phyloP scores from a whole-genome alignment of 2,329 filamentous ascomycete genomes.

The Bipolaris cookei region DNA sequence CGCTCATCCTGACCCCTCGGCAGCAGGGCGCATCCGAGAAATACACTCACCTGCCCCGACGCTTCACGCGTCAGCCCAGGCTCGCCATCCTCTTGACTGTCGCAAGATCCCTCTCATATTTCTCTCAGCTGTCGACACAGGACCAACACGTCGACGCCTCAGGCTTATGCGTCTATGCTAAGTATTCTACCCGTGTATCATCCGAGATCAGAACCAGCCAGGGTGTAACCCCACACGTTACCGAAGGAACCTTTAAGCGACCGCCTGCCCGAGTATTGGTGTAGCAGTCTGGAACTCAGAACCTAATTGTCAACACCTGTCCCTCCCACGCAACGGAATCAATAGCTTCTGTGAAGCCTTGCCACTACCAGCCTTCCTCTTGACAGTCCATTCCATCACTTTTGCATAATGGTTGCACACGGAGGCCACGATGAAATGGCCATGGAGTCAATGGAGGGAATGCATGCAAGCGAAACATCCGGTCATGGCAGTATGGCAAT shows the following conservation, averaged over 20 bases:
- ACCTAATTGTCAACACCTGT: conserved; percentile 16
- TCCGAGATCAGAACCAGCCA: conserved; percentile 21
- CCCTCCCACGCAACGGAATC: conserved; percentile 1
- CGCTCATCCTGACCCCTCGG: conserved; percentile 1
- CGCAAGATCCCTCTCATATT: conserved; percentile 41
- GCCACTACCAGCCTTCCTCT: not conserved
- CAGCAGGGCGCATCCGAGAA: conserved; percentile 3
- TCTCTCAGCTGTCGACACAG: conserved; percentile 25
- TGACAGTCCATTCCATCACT: conserved; percentile 4
- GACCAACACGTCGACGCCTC: conserved; percentile 15
- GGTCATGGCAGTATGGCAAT: conserved; percentile 55
- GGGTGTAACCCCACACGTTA: conserved; percentile 19
- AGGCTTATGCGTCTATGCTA: conserved; percentile 40
- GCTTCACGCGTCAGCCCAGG: conserved; percentile 42
- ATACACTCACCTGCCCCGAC: conserved; percentile 25
- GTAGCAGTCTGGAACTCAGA: conserved; percentile 43
- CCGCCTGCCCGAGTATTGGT: conserved; percentile 15
- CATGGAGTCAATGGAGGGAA: conserved; percentile 6
- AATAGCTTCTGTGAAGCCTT: conserved; percentile 1
- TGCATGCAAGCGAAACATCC: conserved; percentile 28
- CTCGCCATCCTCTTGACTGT: conserved; percentile 41
- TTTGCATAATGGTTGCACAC: conserved; percentile 42
- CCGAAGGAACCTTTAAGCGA: conserved; percentile 29
- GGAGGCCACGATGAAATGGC: conserved; percentile 30
- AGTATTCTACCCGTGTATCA: conserved; percentile 13